These are phyloP conservation scores for Pueraria montana DNA, from an alignment of 306 rosid genomes.

Conservation along the genomic window DNA sequence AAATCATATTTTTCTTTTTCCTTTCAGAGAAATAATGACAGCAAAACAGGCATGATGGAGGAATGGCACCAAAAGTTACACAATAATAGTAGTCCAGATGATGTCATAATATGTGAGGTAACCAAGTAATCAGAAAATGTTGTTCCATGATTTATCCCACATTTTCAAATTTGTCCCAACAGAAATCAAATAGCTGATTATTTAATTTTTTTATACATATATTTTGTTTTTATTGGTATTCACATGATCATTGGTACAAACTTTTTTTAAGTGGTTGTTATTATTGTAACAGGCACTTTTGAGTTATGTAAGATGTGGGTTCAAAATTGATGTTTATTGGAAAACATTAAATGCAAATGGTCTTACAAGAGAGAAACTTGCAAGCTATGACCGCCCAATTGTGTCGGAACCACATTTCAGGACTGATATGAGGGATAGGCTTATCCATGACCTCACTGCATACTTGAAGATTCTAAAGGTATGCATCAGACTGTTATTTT, in stretches of 20 bases:
- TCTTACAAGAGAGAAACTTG: not conserved
- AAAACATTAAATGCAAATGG: slow-evolving; percentile 10
- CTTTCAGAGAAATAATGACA: slow-evolving; percentile 19
- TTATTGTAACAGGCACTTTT: not conserved
- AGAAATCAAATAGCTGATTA: not conserved
- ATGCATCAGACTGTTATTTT: not conserved
- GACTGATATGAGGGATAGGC: slow-evolving; percentile 1
- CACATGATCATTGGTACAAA: too few relatives aligned
- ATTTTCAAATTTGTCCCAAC: not conserved
- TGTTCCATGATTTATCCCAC: not conserved
- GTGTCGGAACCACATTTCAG: slow-evolving; percentile 6
- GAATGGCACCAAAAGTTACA: slow-evolving; percentile 17
- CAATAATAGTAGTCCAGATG: slow-evolving; percentile 6
- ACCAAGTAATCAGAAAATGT: not conserved
- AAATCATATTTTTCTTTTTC: not conserved
- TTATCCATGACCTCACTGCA: slow-evolving; percentile 3
- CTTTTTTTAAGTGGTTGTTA: not conserved
- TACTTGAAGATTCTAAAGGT: slow-evolving; percentile 4
- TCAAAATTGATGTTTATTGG: not conserved
- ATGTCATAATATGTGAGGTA: slow-evolving; percentile 16
- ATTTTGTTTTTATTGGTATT: too few relatives aligned
- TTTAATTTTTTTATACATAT: too few relatives aligned
- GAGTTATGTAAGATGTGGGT: not conserved
- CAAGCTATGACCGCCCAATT: slow-evolving; percentile 4
- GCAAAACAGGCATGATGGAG: slow-evolving; percentile 13